Base-by-base conservation (phyloP, 2,329 filamentous ascomycete genomes). In the Aspergillus clavatus region DNA sequence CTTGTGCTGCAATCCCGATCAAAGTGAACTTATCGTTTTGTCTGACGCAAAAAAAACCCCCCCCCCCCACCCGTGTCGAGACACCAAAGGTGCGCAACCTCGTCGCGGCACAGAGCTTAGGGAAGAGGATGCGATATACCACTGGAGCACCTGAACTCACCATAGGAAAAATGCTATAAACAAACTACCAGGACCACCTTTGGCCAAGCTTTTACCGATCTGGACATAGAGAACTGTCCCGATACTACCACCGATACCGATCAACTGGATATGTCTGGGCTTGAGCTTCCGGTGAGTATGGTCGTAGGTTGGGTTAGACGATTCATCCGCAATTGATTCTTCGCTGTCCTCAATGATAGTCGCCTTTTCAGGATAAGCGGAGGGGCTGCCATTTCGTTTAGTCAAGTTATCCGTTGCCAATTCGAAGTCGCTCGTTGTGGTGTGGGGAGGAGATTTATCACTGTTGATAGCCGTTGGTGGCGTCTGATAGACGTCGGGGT, bases 231-330 rank as follows among this genome's bases (percentile, higher is more conserved):
- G 51, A 0, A 65, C 67, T n/a, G 66, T 71, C 16, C 70, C 68
- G 53, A 73, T 71, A 24, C 68, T 69, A 10, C 71, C 71, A 19
- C 71, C 71, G 43, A 74, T 72, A 31, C 70, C 71, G 45, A 74
- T 74, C 46, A 74, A 54, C 50, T 73, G 70, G 31, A 74, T 68
- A 57, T 74, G 71, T 48, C 71, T 58, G 11, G 70, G 64, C 48
- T 72, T 72, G 16, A 73, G 56, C 46, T 65, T 69, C 43, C 71
- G 67, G 26, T 66, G 67, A 1, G 69, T 72, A 39, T 62, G 54
- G 36, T 68, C 65, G 23, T 54, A 52, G 16, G 46, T 47, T 1
- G 56, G 51, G 39, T 60, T 56, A 23, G 57, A 57, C 8, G 50
- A 56, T n/a, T 48, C 56, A 19, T 53, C 55, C 22, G 52, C 53